These are phyloP conservation scores for Tolypocladium ovalisporum DNA, from an alignment of 2,329 filamentous ascomycete species.

Conservation along the genomic window DNA sequence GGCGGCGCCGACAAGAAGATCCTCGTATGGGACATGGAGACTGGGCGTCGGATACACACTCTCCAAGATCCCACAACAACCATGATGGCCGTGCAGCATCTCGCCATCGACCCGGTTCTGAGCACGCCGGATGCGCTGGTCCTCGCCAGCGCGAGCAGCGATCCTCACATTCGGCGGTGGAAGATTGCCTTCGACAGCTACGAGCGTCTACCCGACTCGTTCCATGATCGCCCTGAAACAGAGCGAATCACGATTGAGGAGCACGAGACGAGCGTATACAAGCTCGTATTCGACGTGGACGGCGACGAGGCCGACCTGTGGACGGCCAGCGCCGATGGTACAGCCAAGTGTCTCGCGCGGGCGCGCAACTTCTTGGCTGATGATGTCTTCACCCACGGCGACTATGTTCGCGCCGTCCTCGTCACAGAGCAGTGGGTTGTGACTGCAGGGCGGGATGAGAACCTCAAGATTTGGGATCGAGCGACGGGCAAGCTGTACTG, in stretches of 20 bases:
- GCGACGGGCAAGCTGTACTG: constrained; percentile 62
- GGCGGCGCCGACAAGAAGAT: constrained; percentile 72
- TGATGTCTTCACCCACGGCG: constrained; percentile 66
- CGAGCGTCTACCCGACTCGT: constrained; percentile 42
- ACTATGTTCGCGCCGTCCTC: constrained; percentile 78
- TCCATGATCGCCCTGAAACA: constrained; percentile 26
- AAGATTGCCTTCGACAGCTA: constrained; percentile 41
- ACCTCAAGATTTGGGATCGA: constrained; percentile 81
- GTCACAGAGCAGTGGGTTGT: constrained; percentile 68
- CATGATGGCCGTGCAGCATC: constrained; percentile 70
- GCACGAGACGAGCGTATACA: constrained; percentile 88
- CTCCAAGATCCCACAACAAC: constrained; percentile 61
- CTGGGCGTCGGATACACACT: constrained; percentile 58
- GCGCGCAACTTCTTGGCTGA: constrained; percentile 58
- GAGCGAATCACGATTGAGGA: constrained; percentile 50
- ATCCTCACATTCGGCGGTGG: constrained; percentile 73
- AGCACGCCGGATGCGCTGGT: constrained; percentile 38
- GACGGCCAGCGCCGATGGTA: constrained; percentile 90
- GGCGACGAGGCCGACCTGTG: constrained; percentile 63
- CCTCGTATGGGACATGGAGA: constrained; percentile 69
- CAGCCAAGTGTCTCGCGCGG: constrained; percentile 67
- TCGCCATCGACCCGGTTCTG: constrained; percentile 61
- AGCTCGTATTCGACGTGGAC: constrained; percentile 57
- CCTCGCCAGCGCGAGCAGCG: constrained; percentile 71
- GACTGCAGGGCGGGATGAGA: constrained; percentile 84